Evolutionary conservation across 257 asterid genomes (phyloP).

Genomic region (Penstemon newberryi): DNA sequence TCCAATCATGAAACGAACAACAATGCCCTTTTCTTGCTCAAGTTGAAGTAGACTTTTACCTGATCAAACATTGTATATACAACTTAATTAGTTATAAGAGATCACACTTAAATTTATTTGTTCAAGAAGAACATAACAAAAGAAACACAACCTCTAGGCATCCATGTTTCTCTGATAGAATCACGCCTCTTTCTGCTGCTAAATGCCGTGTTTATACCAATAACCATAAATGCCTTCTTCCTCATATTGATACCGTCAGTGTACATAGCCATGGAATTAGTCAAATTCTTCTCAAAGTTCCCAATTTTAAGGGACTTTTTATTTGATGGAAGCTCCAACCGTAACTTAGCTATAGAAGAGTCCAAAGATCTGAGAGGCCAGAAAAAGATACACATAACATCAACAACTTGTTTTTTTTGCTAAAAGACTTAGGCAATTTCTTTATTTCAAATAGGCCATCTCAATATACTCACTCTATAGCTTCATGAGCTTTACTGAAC

Average conservation of each 20-base stretch:
- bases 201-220: constrained; percentile 82
- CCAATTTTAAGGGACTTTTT: constrained; percentile 33
- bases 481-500: constrained; percentile 55
- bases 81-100: not conserved
- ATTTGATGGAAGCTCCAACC: constrained; percentile 55
- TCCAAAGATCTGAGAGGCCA: constrained; percentile 45
- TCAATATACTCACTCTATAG: constrained; percentile 50
- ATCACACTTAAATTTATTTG: not conserved
- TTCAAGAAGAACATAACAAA: not conserved
- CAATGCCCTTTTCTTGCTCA: constrained; percentile 76
- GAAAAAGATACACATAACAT: constrained; percentile 5
- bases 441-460: not conserved
- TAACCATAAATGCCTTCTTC: constrained; percentile 60
- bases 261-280: constrained; percentile 6
- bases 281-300: constrained; percentile 29
- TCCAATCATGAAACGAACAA: constrained; percentile 83
- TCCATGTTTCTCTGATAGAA: constrained; percentile 85
- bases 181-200: constrained; percentile 86
- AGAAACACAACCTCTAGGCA: constrained; percentile 62
- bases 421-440: not conserved
- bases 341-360: constrained; percentile 50
- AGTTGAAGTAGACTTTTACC: constrained; percentile 59
- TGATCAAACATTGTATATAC: constrained; percentile 20
- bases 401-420: not conserved
- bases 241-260: constrained; percentile 17